Conservation (phyloP, 352 stramenopile species). For the Albugo candida region DNA sequence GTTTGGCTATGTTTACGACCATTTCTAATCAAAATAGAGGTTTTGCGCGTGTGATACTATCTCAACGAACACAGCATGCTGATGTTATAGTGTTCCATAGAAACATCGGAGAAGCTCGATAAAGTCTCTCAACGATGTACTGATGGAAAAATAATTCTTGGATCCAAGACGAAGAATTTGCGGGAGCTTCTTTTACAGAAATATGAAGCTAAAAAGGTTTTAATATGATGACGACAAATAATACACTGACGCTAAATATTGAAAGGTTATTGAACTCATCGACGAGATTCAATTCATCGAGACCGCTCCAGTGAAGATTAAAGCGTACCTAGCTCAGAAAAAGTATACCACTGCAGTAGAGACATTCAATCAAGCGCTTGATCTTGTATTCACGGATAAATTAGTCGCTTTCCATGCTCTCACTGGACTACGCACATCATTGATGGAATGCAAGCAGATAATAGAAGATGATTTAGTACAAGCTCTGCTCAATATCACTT, state of each 20-base stretch:
- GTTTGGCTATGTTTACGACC: conserved; percentile 48
- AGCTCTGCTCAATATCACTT: conserved; percentile 49
- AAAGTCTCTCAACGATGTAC: conserved; percentile 44
- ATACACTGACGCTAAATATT: too few species aligned
- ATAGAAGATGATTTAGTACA: conserved; percentile 64
- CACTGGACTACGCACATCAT: conserved; percentile 40
- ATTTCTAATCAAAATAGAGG: conserved; percentile 67
- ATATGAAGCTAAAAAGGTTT: conserved; percentile 59
- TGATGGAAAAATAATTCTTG: conserved; percentile 60
- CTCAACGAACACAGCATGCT: neutral
- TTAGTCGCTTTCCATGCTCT: conserved; percentile 61
- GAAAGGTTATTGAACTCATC: conserved; percentile 65
- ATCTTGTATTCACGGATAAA: conserved; percentile 63
- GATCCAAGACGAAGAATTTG: conserved; percentile 71
- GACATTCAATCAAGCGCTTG: conserved; percentile 50
- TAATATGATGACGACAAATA: neutral
- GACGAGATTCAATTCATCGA: conserved; percentile 72
- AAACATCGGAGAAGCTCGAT: conserved; percentile 43
- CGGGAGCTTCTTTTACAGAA: conserved; percentile 61
- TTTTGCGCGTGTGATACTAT: conserved; percentile 5
- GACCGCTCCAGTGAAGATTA: conserved; percentile 40
- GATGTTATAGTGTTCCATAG: conserved; percentile 9
- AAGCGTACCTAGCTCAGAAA: conserved; percentile 24
- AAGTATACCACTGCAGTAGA: conserved; percentile 45
- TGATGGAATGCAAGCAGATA: conserved; percentile 74